Base-by-base conservation (phyloP, 2,329 filamentous ascomycete species). In the Ustilaginoidea virens region DNA sequence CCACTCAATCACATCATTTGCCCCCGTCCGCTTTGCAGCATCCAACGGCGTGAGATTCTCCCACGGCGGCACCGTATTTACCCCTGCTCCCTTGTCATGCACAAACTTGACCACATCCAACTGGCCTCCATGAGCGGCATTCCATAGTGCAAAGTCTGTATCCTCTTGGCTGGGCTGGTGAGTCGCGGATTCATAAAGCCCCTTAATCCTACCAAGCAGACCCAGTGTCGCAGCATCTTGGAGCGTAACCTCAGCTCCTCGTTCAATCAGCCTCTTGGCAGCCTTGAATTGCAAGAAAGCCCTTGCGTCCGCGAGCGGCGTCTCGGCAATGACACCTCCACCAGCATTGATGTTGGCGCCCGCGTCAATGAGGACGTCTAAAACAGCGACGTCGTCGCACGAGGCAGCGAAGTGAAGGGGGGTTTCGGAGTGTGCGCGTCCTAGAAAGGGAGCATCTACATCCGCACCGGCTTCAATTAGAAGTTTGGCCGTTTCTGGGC, bases 11-110 rank as follows among this genome's bases (percentile, higher is more conserved):
- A 36, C 16, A 16, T 28, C 32, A 17, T 17, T 24, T 3, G 33
- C 29, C 12, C 30, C 31, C 19, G 15, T 31, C 7, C 10, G 19
- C 12, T 15, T 29, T 2, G 35, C 35, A 17, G 31, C 35, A 25
- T 32, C 33, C 7, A 37, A 16, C 7, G 35, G 24, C n/a, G 27
- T 29, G 10, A 29, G 27, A 13, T 20, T 20, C 27, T 29, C 27
- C 76, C 76, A 81, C 4, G 34, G 32, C 23, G 36, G 34, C 18
- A 30, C 18, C 11, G 25, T 18, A 25, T 39, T 28, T 14, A 29
- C 23, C 22, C 30, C 22, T 4, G 26, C 29, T 4, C 36, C 36
- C 9, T 28, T 20, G 13, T 14, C 23, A 17, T 28, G 27, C 7
- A 39, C 13, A 14, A 33, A 37, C 23, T 34, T 18, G 10, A 34